These are phyloP conservation scores for Jacaranda copaia DNA, from an alignment of 257 asterid genomes.

Conservation along the genomic window DNA sequence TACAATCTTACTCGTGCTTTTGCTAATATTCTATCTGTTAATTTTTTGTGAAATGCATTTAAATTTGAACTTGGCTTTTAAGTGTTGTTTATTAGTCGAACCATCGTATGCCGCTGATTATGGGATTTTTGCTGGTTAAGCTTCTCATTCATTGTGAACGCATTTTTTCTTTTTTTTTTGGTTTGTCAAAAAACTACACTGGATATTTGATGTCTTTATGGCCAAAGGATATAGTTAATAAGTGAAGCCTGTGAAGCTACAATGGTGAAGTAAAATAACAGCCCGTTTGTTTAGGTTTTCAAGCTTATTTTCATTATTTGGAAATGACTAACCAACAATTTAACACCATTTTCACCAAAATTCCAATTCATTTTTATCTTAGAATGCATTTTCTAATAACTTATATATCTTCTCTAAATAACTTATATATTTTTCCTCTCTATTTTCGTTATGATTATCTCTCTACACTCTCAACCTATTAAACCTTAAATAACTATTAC, in stretches of 20 bases:
- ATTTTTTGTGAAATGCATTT: background rate
- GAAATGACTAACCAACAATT: too few relatives aligned
- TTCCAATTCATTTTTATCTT: too few relatives aligned
- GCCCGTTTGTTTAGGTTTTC: too few relatives aligned
- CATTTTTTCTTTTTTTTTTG: background rate
- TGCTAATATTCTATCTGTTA: slow-evolving; percentile 15
- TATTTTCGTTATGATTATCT: too few relatives aligned
- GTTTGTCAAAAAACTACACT: background rate
- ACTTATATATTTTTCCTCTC: too few relatives aligned
- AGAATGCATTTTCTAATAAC: too few relatives aligned
- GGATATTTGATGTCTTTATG: background rate
- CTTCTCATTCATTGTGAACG: background rate
- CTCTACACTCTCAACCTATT: too few relatives aligned
- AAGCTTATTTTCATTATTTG: too few relatives aligned
- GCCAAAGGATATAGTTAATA: background rate
- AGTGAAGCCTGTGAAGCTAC: background rate
- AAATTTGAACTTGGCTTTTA: background rate
- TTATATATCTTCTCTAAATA: too few relatives aligned
- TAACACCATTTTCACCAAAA: too few relatives aligned
- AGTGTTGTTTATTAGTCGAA: slow-evolving; percentile 16
- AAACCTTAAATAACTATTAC: too few relatives aligned
- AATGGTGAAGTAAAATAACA: background rate
- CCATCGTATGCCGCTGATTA: background rate
- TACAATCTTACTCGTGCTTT: background rate
- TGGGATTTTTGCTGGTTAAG: slow-evolving; percentile 5